Evolutionary conservation across 164 flowering plant species (phyloP).

Genomic region (Chimonanthus salicifolius): DNA sequence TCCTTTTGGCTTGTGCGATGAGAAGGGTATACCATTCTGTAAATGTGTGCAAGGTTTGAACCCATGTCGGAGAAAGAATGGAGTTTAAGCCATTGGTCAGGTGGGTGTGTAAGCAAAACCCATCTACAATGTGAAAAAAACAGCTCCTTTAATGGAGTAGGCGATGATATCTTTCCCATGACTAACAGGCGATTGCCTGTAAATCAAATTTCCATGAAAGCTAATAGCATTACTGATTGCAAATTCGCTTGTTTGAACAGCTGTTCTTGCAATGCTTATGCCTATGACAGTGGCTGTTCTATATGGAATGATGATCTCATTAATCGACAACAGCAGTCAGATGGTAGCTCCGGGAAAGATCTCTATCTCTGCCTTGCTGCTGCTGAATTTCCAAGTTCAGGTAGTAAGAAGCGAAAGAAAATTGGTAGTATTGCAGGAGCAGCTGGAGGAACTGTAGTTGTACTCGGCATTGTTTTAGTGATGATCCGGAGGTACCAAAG

Average conservation of each 20-base stretch:
- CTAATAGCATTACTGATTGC: slow-evolving; percentile 4
- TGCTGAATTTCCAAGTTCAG: slow-evolving; percentile 4
- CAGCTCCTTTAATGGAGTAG: background rate
- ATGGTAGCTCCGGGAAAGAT: background rate
- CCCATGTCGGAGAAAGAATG: slow-evolving; percentile 8
- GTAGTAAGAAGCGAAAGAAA: slow-evolving; percentile 9
- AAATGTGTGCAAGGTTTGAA: slow-evolving; percentile 17
- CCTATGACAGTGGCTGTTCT: slow-evolving; percentile 12
- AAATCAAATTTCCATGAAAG: background rate
- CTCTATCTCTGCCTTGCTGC: slow-evolving; percentile 5
- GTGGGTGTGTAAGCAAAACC: slow-evolving; percentile 25
- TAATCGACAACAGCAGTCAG: slow-evolving; percentile 1
- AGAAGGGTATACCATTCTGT: slow-evolving; percentile 6
- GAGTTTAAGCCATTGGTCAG: slow-evolving; percentile 9
- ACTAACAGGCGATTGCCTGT: slow-evolving; percentile 5
- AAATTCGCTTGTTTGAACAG: slow-evolving; percentile 14
- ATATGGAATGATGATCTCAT: slow-evolving; percentile 12
- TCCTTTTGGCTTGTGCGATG: slow-evolving; percentile 18
- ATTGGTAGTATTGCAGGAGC: slow-evolving; percentile 18
- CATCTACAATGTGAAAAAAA: slow-evolving; percentile 15
- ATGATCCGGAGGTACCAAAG: slow-evolving; percentile 12
- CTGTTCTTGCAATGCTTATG: slow-evolving; percentile 22
- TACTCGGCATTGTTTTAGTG: slow-evolving; percentile 15
- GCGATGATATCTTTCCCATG: slow-evolving; percentile 4
- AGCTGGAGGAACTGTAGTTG: slow-evolving; percentile 9